Base-by-base conservation (phyloP, 2,329 filamentous ascomycete species). In the Kalmusia sp. region DNA sequence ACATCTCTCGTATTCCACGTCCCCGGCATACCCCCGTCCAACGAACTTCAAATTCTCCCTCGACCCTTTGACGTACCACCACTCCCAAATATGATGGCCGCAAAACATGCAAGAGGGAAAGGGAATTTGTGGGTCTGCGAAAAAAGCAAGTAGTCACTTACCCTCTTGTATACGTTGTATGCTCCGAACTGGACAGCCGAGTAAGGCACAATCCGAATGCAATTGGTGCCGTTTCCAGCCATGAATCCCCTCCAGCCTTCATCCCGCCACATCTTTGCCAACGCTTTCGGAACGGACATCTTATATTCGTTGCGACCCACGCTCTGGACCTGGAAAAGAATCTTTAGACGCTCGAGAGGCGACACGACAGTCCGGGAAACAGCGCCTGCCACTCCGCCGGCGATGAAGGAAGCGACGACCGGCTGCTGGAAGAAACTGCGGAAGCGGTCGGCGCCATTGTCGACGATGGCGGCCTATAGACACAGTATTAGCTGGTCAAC, bases 351-450 rank as follows among this genome's bases (percentile, higher is more conserved):
- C 77, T 99, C 95, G 31, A 99, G 86, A 3, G 95, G 95, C 14
- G 93, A 98, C 4, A 99, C 95, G 41, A 98, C 93, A 21, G 95
- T 99, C 71, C 95, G 87, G 27, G 95, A 98, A n/a, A 99, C 93
- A 37, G 95, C 95, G 53, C 95, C 95, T 14, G 95, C 95, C 19
- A 97, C 87, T 62, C 95, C 95, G 57, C 95, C 95, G 25, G 92
- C 95, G 68, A 96, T 89, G 70, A 99, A 99, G 28, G 95, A 93
- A 35, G 95, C 93, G 28, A 92, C 79, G 33, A 97, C 88, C 3
- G 93, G 93, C 59, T 96, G 90, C 8, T 92, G 89, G 58, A 97
- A 55, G 35, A 71, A 56, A 41, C 68, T 62, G 45, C 65, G 62
- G 33, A 68, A 46, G 49, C 62, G 68, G 49, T 72, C 57, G 40